Evolutionary conservation across 2,329 filamentous ascomycete species (phyloP).

Genomic region (Penicillium oxalicum): DNA sequence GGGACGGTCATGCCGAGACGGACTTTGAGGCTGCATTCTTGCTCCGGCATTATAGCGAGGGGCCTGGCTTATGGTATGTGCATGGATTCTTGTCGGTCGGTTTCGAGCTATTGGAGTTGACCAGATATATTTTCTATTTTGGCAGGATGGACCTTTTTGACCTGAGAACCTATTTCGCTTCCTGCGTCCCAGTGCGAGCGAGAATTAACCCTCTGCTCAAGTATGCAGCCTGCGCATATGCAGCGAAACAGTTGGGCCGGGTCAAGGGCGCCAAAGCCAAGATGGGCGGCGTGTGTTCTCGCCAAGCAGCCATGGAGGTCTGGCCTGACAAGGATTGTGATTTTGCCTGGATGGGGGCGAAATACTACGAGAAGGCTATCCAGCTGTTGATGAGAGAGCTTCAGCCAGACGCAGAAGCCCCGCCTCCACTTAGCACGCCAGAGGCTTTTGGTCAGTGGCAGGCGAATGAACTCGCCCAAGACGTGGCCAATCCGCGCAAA

Average conservation of each 20-base stretch:
- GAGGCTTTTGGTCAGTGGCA: slow-evolving; percentile 36
- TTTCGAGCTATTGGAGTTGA: no score
- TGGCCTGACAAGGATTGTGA: slow-evolving; percentile 47
- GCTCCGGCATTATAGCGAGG: slow-evolving; percentile 55
- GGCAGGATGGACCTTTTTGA: slow-evolving; percentile 43
- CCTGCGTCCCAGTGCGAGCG: slow-evolving; percentile 55
- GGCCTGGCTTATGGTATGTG: slow-evolving; percentile 52
- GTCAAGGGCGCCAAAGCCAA: slow-evolving; percentile 49
- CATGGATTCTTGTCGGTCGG: no score
- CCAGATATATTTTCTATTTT: not conserved
- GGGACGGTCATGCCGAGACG: slow-evolving; percentile 30
- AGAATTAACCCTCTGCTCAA: slow-evolving; percentile 43
- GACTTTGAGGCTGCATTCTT: slow-evolving; percentile 57
- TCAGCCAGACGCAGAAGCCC: slow-evolving; percentile 33
- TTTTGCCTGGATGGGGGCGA: slow-evolving; percentile 56
- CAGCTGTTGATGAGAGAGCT: slow-evolving; percentile 48
- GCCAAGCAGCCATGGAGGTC: slow-evolving; percentile 49
- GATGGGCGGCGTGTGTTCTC: slow-evolving; percentile 41
- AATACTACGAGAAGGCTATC: slow-evolving; percentile 59
- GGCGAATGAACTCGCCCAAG: slow-evolving; percentile 28
- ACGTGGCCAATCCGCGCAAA: slow-evolving; percentile 41
- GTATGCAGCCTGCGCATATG: slow-evolving; percentile 54
- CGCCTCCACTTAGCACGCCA: slow-evolving; percentile 28
- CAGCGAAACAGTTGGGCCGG: slow-evolving; percentile 55
- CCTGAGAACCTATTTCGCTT: slow-evolving; percentile 54